A percentile compares a stretch with the other conserved stretches of the same genome.
Conservation (phyloP, 2,329 filamentous ascomycete species). For the Talaromyces albobiverticillius region DNA sequence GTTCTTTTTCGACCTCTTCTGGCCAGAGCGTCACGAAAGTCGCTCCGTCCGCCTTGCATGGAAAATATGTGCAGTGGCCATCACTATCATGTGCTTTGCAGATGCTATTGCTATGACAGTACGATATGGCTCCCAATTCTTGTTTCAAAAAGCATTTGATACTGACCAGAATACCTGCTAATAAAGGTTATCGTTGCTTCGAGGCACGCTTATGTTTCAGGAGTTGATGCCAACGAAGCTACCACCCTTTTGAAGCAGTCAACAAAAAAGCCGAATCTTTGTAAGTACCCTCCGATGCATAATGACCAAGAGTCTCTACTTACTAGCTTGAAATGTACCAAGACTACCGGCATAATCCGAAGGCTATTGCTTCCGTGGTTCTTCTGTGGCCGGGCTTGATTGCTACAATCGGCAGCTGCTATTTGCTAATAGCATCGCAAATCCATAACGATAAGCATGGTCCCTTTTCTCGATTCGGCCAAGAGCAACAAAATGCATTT, state of each 20-base stretch:
- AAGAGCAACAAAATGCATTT: background rate
- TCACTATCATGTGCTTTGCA: conserved; percentile 47
- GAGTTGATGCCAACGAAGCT: conserved; percentile 32
- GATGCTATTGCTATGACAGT: conserved; percentile 51
- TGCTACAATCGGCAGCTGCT: conserved; percentile 43
- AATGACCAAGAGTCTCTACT: background rate
- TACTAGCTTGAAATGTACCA: background rate
- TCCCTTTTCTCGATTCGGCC: conserved; percentile 1
- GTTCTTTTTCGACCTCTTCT: conserved; percentile 63
- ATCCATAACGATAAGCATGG: conserved; percentile 31
- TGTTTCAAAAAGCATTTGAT: background rate
- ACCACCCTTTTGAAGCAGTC: conserved; percentile 26
- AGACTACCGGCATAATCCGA: conserved; percentile 49
- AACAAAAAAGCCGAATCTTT: conserved; percentile 32
- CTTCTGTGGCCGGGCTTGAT: conserved; percentile 54
- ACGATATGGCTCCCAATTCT: conserved; percentile 12
- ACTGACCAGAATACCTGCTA: background rate
- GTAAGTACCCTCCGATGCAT: conserved; percentile 12
- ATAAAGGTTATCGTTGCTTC: conserved; percentile 46
- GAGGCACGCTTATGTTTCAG: conserved; percentile 45
- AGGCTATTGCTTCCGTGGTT: conserved; percentile 51
- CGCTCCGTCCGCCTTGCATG: conserved; percentile 51
- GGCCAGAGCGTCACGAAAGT: conserved; percentile 54
- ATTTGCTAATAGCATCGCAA: conserved; percentile 34
- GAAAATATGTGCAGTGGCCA: conserved; percentile 51